Conservation (phyloP, 2,329 filamentous ascomycete genomes). For the Fulvia fulva region DNA sequence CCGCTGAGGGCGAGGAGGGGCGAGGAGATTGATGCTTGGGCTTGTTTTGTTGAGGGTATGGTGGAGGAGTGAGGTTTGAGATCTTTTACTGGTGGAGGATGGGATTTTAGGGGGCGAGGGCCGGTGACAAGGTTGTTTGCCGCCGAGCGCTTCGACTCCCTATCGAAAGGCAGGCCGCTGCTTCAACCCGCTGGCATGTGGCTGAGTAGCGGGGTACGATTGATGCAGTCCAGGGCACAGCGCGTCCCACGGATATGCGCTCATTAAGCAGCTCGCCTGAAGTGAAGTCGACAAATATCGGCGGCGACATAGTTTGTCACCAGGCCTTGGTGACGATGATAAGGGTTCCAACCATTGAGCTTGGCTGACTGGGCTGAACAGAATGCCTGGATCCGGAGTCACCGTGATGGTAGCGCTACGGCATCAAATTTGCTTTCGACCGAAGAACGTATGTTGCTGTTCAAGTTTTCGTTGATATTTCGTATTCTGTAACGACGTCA, state of each 20-base stretch:
- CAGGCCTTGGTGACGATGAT: not conserved
- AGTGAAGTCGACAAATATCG: too few species aligned
- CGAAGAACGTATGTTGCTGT: not conserved
- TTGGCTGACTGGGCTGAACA: not conserved
- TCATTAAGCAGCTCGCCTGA: too few species aligned
- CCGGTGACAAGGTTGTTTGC: too few species aligned
- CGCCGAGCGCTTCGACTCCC: too few species aligned
- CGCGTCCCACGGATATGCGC: too few species aligned
- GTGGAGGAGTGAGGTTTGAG: not conserved
- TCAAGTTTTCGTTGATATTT: not conserved
- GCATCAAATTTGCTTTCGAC: not conserved
- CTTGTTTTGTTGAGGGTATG: constrained; percentile 9
- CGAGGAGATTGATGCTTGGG: constrained; percentile 7
- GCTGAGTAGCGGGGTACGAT: too few species aligned
- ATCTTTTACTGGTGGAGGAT: too few species aligned
- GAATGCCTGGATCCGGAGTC: not conserved
- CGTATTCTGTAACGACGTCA: not conserved
- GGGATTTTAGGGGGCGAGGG: not conserved
- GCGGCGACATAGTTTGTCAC: too few species aligned
- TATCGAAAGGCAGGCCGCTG: too few species aligned
- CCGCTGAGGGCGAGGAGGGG: constrained; percentile 1
- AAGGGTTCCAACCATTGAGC: not conserved
- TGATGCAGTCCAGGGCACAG: too few species aligned
- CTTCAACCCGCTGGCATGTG: too few species aligned
- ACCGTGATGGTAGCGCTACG: not conserved